phyloP scores from a whole-genome alignment of 805 yeast species.

The Metschnikowia kofuensis region DNA sequence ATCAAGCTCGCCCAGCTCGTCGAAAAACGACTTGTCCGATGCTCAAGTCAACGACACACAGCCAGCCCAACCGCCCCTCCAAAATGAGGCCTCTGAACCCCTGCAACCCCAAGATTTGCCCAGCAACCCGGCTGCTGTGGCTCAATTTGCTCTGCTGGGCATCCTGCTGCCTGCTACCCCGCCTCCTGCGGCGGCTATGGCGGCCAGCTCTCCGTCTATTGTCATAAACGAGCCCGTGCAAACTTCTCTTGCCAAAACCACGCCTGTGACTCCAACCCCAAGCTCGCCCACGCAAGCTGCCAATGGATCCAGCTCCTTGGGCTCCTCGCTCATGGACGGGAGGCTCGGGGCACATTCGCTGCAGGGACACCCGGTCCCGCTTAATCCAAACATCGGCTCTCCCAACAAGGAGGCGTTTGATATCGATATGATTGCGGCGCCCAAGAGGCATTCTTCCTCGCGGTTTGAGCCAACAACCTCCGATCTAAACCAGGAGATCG shows the following conservation, averaged over 20 bases:
- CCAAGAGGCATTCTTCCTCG: constrained; percentile 89
- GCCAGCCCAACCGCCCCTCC: background rate
- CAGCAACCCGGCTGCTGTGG: constrained; percentile 4
- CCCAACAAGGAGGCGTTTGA: constrained; percentile 67
- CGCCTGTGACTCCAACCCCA: constrained; percentile 20
- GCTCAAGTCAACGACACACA: constrained; percentile 1
- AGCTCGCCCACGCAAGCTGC: constrained; percentile 11
- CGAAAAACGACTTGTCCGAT: constrained; percentile 21
- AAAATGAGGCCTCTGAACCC: background rate
- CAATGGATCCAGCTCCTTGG: constrained; percentile 4
- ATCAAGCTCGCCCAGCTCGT: constrained; percentile 33
- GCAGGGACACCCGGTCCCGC: constrained; percentile 40
- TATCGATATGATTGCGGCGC: constrained; percentile 72
- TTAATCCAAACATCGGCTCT: constrained; percentile 55
- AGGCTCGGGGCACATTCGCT: constrained; percentile 17
- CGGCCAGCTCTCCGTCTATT: constrained; percentile 14
- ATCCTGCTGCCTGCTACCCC: constrained; percentile 7
- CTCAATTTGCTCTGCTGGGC: constrained; percentile 8
- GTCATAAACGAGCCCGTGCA: constrained; percentile 20
- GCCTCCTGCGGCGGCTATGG: constrained; percentile 4
- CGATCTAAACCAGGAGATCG: constrained; percentile 44
- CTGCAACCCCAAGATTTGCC: background rate
- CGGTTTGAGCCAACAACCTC: constrained; percentile 73
- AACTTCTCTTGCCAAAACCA: constrained; percentile 13
- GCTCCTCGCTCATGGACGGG: constrained; percentile 12